Base-by-base conservation (phyloP, 306 rosid genomes). In the Quercus cerris region DNA sequence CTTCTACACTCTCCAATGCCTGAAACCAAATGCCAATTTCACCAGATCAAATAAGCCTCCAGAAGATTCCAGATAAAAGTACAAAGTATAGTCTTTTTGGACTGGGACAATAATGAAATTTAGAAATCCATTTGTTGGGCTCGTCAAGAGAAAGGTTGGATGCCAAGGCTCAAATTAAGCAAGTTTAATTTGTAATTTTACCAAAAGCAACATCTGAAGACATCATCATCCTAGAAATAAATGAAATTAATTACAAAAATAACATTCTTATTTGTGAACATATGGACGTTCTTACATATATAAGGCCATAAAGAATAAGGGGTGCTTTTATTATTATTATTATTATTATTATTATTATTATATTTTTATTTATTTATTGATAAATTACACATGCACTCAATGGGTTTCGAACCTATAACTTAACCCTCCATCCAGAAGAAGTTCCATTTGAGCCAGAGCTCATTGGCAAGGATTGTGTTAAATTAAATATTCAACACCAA, bases 1-100 rank as follows among this genome's bases (percentile, higher is more conserved):
- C 94, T 80, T 96, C 99, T 79, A 96, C 98, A 84, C 97, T 91
- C 89, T 82, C 96, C 89, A 96, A 78, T 28, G 97, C 98, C 99
- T 96, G 86, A 80, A 46, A 81, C 79, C 77, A 81, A 80, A 86
- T 46, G 70, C 54, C 87, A 86, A 51, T 57, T 58, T 54, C 75
- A 68, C 49, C 67, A 41, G 15, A 44, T 25, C 75, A 52, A 79
- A 80, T 44, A 75, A 70, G 80, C 70, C 49, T 71, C 57, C 41
- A 69, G 61, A 22, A 49, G 59, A 52, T 49, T 77, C 61, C 59
- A 68, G 79, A 69, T 66, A 76, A 44, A 89, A 78, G 70, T 57
- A 67, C 55, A 68, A 31, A 55, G 72, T 71, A 73, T 38, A 81
- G 5, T 9, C 51, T 68, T 66, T 68, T 68, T 49, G 5, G 4